Evolutionary conservation across 257 asterid species (phyloP).

Genomic region (Przewalskia tangutica): DNA sequence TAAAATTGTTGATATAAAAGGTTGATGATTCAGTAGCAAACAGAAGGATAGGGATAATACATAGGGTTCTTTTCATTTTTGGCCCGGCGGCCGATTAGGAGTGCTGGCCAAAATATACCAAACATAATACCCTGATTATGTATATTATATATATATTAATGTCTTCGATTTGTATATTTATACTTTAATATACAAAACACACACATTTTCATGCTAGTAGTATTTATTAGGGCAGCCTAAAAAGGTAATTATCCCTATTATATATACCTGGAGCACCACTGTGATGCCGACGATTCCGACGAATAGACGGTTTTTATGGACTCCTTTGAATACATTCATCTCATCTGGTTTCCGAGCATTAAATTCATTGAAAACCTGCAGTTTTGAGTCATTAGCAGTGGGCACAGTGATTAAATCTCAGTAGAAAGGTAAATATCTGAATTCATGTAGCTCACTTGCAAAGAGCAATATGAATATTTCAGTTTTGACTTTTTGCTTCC

Average conservation of each 20-base stretch:
- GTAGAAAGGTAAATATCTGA: neutral
- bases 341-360: slow-evolving; percentile 94
- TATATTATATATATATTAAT: no score
- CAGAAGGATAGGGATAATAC: neutral
- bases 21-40: neutral
- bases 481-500: neutral
- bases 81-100: no score
- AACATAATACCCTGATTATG: no score
- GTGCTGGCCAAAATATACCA: no score
- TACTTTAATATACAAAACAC: no score
- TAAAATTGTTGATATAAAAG: neutral
- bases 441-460: neutral
- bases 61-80: no score
- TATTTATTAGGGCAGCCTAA: no score
- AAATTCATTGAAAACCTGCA: slow-evolving; percentile 76
- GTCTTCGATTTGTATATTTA: no score
- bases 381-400: neutral
- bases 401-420: neutral
- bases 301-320: slow-evolving; percentile 64
- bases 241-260: no score
- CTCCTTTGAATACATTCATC: slow-evolving; percentile 71
- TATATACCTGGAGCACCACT: slow-evolving; percentile 70
- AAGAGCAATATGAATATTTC: neutral
- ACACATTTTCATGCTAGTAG: no score
- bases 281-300: slow-evolving; percentile 61